phyloP scores from a whole-genome alignment of 495 filamentous ascomycete genomes.

The Emericellopsis terricola region DNA sequence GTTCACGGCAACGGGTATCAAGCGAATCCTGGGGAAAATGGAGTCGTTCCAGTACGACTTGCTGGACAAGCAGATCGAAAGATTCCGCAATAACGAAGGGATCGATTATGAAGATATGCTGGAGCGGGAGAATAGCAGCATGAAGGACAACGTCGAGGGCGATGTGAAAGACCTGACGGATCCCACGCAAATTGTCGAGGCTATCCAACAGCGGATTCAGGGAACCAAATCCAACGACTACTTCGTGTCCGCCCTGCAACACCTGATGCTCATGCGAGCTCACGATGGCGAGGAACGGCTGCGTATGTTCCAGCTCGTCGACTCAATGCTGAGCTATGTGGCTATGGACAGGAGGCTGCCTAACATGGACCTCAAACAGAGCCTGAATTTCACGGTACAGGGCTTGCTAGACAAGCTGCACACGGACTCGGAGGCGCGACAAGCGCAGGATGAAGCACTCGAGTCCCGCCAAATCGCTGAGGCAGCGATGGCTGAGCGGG shows the following conservation, averaged over 20 bases:
- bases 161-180: slow-evolving; percentile 91
- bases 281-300: slow-evolving; percentile 84
- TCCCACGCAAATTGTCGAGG: slow-evolving; percentile 81
- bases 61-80: slow-evolving; percentile 95
- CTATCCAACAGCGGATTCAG: slow-evolving; percentile 72
- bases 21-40: slow-evolving; percentile 90
- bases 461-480: slow-evolving; percentile 86
- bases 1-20: slow-evolving; percentile 91
- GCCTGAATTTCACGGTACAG: slow-evolving; percentile 93
- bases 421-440: slow-evolving; percentile 85
- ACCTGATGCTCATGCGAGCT: slow-evolving; percentile 83
- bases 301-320: slow-evolving; percentile 94
- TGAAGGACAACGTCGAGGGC: slow-evolving; percentile 77
- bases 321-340: slow-evolving; percentile 95
- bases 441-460: slow-evolving; percentile 74
- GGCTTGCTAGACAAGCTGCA: slow-evolving; percentile 86
- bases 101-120: slow-evolving; percentile 97
- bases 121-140: slow-evolving; percentile 75
- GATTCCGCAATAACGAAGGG: slow-evolving; percentile 81
- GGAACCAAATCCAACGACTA: slow-evolving; percentile 82
- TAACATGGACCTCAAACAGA: slow-evolving; percentile 94
- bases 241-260: slow-evolving; percentile 88
- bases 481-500: slow-evolving; percentile 84
- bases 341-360: slow-evolving; percentile 94
- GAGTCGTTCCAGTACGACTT: slow-evolving; percentile 96